Evolutionary conservation across 1,284 basidiomycete species (phyloP), one percentile per base, ranked within the genome.

Genomic region (Boletus subluridellus): DNA sequence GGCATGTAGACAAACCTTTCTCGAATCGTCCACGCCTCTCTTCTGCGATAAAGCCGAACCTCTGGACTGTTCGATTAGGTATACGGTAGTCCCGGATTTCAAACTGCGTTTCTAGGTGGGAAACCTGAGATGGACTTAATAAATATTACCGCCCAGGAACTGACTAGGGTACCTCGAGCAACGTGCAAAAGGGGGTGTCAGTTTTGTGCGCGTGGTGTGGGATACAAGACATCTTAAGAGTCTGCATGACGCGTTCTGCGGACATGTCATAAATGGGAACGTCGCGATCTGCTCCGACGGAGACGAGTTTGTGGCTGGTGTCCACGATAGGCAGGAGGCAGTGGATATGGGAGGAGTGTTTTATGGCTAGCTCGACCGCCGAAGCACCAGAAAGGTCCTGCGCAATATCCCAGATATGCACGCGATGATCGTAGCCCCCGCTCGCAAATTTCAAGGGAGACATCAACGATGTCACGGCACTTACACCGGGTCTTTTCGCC

Each of bases 31-130:
- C 81, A 50, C 78, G 76, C 17, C 70, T 64, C 46, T 76, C 74
- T 5, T 61, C 57, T 17, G 69, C 68, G 15, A 63, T 47, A 61
- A 77, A 82, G 9, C 81, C 81, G 60, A 84, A 83, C 46, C 78
- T 70, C 54, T 75, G 72, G 15, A 75, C 75, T 5, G 77, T 68
- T 34, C 60, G 59, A 38, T 65, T 62, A 17, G 77, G 73, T 44
- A 69, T 52, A 14, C 82, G 74, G 60, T 76, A 72, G 63, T 83
- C 82, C 32, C 76, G 78, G 32, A 82, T 58, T 62, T 84, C 81
- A 57, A 80, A 82, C 60, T 83, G 82, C 34, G 76, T 72, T 61
- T 83, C 82, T 32, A 79, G 72, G 64, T 82, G 79, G 14, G 75
- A 76, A 49, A 82, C 73, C 81, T 82, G 55, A 24, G 39, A 53